phyloP scores from a whole-genome alignment of 805 yeast genomes.

The Kuraishia ogatae region DNA sequence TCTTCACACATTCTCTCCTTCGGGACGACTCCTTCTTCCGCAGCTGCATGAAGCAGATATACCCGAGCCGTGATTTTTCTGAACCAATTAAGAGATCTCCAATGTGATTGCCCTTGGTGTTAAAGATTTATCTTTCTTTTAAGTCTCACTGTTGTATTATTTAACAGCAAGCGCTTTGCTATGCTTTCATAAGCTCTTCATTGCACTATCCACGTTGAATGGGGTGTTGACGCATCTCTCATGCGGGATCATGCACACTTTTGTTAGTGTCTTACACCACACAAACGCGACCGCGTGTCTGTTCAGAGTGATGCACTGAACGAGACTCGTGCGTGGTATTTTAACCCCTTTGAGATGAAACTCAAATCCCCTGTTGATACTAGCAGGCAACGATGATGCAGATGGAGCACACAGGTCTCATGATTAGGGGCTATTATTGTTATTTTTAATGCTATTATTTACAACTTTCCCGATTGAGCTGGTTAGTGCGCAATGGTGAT shows the following conservation, averaged over 20 bases:
- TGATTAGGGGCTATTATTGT: not conserved
- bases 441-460: not conserved
- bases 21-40: not conserved
- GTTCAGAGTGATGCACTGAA: not conserved
- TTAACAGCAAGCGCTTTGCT: too few species aligned
- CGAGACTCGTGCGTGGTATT: not conserved
- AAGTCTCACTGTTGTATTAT: too few species aligned
- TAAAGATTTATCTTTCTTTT: too few species aligned
- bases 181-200: too few species aligned
- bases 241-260: not conserved
- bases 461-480: not conserved
- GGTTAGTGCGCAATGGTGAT: not conserved
- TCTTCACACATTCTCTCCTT: not conserved
- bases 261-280: not conserved
- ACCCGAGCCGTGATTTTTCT: not conserved
- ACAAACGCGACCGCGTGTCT: not conserved
- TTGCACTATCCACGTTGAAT: too few species aligned
- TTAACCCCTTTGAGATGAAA: not conserved
- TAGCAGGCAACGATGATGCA: not conserved
- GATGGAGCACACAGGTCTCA: not conserved
- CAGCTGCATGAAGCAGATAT: not conserved
- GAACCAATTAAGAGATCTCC: not conserved
- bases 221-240: not conserved
- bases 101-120: too few species aligned
- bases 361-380: not conserved